Conservation (phyloP, 306 rosid genomes). For the Castanea mollissima region DNA sequence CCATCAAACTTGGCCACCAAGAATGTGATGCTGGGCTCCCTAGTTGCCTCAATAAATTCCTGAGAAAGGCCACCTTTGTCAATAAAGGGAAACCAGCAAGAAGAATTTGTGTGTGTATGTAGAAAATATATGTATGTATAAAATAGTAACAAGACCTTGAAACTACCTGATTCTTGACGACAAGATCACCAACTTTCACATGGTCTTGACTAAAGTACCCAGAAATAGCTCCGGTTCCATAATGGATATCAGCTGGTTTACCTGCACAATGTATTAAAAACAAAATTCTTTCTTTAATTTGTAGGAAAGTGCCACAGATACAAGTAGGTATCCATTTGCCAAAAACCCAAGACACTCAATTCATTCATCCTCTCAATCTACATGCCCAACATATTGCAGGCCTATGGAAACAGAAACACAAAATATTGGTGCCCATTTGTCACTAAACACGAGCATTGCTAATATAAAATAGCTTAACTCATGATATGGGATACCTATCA, state of each 20-base stretch:
- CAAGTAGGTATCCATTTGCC: not conserved
- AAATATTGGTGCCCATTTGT: not conserved
- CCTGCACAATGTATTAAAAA: constrained; percentile 29
- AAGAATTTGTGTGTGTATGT: too few relatives aligned
- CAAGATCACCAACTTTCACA: constrained; percentile 50
- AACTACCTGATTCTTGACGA: constrained; percentile 47
- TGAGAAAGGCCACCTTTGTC: not conserved
- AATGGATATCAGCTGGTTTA: constrained; percentile 45
- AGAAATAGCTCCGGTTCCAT: constrained; percentile 60
- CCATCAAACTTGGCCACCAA: constrained; percentile 52
- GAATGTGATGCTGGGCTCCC: constrained; percentile 50
- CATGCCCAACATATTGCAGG: too few relatives aligned
- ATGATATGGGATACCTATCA: not conserved
- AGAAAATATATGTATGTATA: not conserved
- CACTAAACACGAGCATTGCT: not conserved
- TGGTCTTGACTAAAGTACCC: constrained; percentile 53
- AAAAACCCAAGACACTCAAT: too few relatives aligned
- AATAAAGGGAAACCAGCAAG: not conserved
- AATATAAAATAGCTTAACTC: not conserved
- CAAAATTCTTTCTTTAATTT: not conserved
- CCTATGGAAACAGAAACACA: not conserved
- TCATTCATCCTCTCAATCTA: too few relatives aligned
- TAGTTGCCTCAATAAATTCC: constrained; percentile 63
- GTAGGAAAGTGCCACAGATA: not conserved
- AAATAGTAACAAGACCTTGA: not conserved